Evolutionary conservation across 176 grass and related monocot species (phyloP).

Genomic region (Phyllostachys edulis): DNA sequence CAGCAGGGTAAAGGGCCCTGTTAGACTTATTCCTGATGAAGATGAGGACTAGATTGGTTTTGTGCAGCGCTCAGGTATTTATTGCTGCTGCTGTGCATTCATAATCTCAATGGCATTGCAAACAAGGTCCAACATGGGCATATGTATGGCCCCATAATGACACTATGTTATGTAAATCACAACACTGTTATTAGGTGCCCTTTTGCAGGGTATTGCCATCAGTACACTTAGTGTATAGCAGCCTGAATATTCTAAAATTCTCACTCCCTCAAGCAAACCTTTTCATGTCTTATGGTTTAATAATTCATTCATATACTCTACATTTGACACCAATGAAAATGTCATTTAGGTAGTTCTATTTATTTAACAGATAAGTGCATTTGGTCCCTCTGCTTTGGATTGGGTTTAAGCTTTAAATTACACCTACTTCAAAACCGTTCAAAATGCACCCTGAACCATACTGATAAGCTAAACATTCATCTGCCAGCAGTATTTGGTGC

Average conservation of each 20-base stretch:
- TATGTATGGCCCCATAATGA: not conserved
- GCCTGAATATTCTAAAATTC: not conserved
- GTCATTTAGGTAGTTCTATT: not conserved
- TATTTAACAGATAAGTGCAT: not conserved
- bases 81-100: conserved; percentile 10
- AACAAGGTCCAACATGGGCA: not conserved
- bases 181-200: not conserved
- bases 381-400: not conserved
- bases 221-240: not conserved
- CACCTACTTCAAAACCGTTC: not conserved
- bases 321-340: not conserved
- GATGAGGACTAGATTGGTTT: conserved; percentile 55
- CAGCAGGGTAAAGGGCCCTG: conserved; percentile 64
- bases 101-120: not conserved
- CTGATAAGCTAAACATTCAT: not conserved
- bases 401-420: not conserved
- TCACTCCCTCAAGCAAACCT: not conserved
- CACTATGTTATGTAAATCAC: not conserved
- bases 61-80: conserved; percentile 32
- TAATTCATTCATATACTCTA: not conserved
- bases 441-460: not conserved
- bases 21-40: conserved; percentile 54
- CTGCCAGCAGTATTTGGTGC: not conserved
- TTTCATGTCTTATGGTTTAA: not conserved
- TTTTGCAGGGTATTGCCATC: not conserved